Conservation (phyloP, 331 rosid species). For the Pyrus hybrid region DNA sequence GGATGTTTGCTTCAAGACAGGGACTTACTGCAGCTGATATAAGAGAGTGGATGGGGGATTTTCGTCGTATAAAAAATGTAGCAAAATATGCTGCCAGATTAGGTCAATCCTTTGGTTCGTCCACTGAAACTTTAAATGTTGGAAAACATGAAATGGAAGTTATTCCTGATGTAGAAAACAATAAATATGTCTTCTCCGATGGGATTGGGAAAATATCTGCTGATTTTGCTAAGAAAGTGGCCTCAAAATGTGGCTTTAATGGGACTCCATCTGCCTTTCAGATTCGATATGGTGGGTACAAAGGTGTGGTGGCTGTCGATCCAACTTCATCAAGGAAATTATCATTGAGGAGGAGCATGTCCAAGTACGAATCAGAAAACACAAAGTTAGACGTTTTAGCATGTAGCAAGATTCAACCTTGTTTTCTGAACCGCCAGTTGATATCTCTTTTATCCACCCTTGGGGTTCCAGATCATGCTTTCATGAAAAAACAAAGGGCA, state of each 20-base stretch:
- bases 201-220: conserved; percentile 81
- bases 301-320: conserved; percentile 89
- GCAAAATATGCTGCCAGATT: conserved; percentile 86
- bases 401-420: conserved; percentile 60
- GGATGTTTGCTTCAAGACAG: conserved; percentile 80
- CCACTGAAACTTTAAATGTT: conserved; percentile 61
- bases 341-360: conserved; percentile 69
- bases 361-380: conserved; percentile 54
- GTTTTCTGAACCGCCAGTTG: conserved; percentile 71
- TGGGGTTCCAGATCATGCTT: conserved; percentile 46
- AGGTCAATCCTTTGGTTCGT: conserved; percentile 82
- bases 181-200: conserved; percentile 53
- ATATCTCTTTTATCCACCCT: conserved; percentile 68
- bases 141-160: conserved; percentile 31
- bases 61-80: conserved; percentile 52
- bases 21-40: conserved; percentile 36
- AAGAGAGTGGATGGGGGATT: conserved; percentile 64
- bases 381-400: conserved; percentile 64
- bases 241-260: conserved; percentile 40
- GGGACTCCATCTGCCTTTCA: conserved; percentile 75
- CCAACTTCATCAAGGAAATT: conserved; percentile 53
- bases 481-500: conserved; percentile 52
- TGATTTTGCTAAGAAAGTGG: conserved; percentile 49
- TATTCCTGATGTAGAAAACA: conserved; percentile 47
- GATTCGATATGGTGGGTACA: conserved; percentile 78